Percentiles rank a stretch among this genome's conserved stretches.
phyloP scores from a whole-genome alignment of 805 yeast genomes.

The Wickerhamomyces pijperi region DNA sequence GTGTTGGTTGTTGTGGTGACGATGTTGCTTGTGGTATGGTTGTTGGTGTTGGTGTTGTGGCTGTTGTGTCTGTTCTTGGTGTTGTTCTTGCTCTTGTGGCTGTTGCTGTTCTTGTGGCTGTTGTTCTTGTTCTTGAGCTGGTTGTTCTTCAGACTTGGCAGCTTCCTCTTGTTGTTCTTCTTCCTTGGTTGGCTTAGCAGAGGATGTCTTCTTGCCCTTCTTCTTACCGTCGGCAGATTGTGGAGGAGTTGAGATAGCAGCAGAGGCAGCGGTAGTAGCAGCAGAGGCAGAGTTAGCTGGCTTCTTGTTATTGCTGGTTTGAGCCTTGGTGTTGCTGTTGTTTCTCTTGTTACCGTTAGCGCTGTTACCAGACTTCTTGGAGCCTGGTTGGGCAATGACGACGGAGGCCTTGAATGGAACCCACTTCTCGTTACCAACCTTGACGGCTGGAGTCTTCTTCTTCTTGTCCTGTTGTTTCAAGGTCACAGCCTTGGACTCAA shows the following conservation, averaged over 20 bases:
- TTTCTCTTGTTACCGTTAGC: conserved; percentile 1
- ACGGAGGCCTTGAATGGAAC: conserved; percentile 55
- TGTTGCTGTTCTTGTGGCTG: conserved; percentile 2
- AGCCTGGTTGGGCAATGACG: conserved; percentile 25
- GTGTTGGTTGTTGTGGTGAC: conserved; percentile 6
- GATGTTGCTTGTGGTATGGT: conserved; percentile 4
- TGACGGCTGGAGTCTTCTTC: conserved; percentile 11
- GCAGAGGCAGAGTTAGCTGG: background rate
- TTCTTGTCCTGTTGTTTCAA: conserved; percentile 9
- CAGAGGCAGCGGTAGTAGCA: background rate
- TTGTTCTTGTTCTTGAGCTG: background rate
- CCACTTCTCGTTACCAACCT: conserved; percentile 48
- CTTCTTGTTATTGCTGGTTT: background rate
- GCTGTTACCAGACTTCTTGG: conserved; percentile 7
- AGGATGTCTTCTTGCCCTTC: conserved; percentile 15
- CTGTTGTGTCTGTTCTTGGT: conserved; percentile 3
- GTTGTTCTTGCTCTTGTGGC: conserved; percentile 2
- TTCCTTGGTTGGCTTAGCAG: conserved; percentile 6
- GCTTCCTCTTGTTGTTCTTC: conserved; percentile 5
- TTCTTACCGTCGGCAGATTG: conserved; percentile 12
- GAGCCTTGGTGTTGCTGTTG: conserved; percentile 6
- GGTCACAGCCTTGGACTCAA: conserved; percentile 17
- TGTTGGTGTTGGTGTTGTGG: conserved; percentile 5
- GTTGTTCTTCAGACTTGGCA: conserved; percentile 1
- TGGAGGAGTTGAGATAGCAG: background rate